phyloP scores from a whole-genome alignment of 805 yeast genomes.

The Ogataea nakhonphanomensis region DNA sequence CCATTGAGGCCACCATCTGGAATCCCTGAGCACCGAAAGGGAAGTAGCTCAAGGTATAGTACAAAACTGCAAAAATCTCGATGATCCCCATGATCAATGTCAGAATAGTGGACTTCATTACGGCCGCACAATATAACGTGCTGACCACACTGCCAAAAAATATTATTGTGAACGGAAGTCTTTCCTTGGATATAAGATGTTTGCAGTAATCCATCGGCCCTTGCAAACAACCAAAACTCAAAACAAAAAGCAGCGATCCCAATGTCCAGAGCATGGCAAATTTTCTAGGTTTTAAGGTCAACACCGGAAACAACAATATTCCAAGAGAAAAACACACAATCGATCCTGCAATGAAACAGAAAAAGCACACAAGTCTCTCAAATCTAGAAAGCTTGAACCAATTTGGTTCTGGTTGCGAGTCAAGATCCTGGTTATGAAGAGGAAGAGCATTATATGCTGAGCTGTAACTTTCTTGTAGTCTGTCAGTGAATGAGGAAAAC shows the following conservation, averaged over 20 bases:
- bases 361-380: conserved; percentile 77
- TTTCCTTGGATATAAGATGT: conserved; percentile 70
- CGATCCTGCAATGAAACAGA: conserved; percentile 72
- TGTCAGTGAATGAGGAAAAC: conserved; percentile 22
- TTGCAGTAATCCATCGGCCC: conserved; percentile 81
- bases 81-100: conserved; percentile 72
- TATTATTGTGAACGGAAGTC: conserved; percentile 76
- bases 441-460: conserved; percentile 68
- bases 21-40: conserved; percentile 89
- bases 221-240: conserved; percentile 87
- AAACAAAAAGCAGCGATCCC: conserved; percentile 82
- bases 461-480: conserved; percentile 34
- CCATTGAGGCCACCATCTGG: conserved; percentile 45
- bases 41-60: conserved; percentile 88
- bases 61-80: conserved; percentile 82
- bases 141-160: conserved; percentile 77
- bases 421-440: conserved; percentile 49
- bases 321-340: conserved; percentile 79
- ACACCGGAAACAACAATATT: conserved; percentile 80
- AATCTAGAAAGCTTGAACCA: conserved; percentile 76
- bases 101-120: conserved; percentile 66
- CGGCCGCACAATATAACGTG: conserved; percentile 76
- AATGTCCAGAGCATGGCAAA: conserved; percentile 89
- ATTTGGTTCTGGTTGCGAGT: conserved; percentile 56
- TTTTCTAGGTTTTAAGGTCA: conserved; percentile 86